Evolutionary conservation across 371 early-diverging fungal species (phyloP).

Genomic region (Actinomucor elegans): DNA sequence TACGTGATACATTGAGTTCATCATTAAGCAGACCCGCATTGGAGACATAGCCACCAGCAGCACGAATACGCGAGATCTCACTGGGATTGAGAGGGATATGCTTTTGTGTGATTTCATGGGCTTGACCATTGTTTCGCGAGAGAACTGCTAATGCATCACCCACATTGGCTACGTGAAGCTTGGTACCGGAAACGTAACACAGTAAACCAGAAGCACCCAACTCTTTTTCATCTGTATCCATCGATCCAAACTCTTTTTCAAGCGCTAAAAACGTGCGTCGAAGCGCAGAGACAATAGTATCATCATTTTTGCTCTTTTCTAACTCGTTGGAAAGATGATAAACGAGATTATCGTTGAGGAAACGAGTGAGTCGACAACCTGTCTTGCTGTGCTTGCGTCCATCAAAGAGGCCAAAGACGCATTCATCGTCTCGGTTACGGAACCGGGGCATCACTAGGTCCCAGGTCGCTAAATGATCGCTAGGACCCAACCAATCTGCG

Average conservation of each 20-base stretch:
- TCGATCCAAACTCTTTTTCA: slow-evolving; percentile 72
- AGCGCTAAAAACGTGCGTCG: slow-evolving; percentile 76
- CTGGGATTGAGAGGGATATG: slow-evolving; percentile 71
- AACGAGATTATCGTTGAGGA: slow-evolving; percentile 71
- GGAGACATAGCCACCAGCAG: slow-evolving; percentile 83
- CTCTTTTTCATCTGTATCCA: slow-evolving; percentile 51
- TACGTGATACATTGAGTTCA: slow-evolving; percentile 75
- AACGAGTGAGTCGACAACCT: slow-evolving; percentile 66
- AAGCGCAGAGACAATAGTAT: slow-evolving; percentile 61
- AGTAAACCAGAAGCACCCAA: slow-evolving; percentile 75
- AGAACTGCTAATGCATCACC: slow-evolving; percentile 88
- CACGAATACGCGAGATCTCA: slow-evolving; percentile 80
- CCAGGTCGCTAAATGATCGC: slow-evolving; percentile 69
- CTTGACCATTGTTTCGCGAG: slow-evolving; percentile 73
- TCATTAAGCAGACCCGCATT: slow-evolving; percentile 74
- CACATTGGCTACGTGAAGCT: slow-evolving; percentile 86
- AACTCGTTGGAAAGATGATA: slow-evolving; percentile 74
- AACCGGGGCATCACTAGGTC: slow-evolving; percentile 83
- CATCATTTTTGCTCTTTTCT: slow-evolving; percentile 55
- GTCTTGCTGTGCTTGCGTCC: slow-evolving; percentile 61
- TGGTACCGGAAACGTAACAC: slow-evolving; percentile 78
- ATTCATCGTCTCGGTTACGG: slow-evolving; percentile 80
- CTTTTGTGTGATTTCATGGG: slow-evolving; percentile 72
- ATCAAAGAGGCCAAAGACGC: slow-evolving; percentile 88
- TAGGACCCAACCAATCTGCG: slow-evolving; percentile 79